phyloP scores from a whole-genome alignment of 768 basidiomycete species.

The Lactarius quietus region DNA sequence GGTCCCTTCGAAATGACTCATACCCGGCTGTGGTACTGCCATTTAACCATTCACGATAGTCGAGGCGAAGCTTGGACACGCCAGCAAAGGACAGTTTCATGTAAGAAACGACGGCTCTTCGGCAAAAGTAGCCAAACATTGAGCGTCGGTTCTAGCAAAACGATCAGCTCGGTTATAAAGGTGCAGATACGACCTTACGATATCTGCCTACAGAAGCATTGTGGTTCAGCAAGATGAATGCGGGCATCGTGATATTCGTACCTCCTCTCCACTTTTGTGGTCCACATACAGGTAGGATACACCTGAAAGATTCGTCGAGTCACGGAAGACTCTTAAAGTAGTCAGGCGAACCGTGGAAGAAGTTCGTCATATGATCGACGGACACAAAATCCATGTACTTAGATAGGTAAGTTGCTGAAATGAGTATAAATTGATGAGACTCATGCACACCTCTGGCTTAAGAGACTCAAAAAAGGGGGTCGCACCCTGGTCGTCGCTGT shows the following conservation, averaged over 20 bases:
- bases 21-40: conserved; percentile 50
- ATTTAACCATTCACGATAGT: conserved; percentile 62
- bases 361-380: conserved; percentile 59
- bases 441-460: conserved; percentile 17
- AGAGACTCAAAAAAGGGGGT: conserved; percentile 23
- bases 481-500: conserved; percentile 20
- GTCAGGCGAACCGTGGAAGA: conserved; percentile 39
- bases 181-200: conserved; percentile 18
- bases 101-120: conserved; percentile 72
- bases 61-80: conserved; percentile 58
- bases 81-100: conserved; percentile 73
- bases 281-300: conserved; percentile 26
- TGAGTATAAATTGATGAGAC: background rate
- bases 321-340: background rate
- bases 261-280: conserved; percentile 24
- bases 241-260: background rate
- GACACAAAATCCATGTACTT: conserved; percentile 50
- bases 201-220: conserved; percentile 12
- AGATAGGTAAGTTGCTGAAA: background rate
- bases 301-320: conserved; percentile 11
- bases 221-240: conserved; percentile 25
- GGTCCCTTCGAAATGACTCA: conserved; percentile 28
- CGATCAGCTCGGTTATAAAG: background rate
- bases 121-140: conserved; percentile 76
- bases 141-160: conserved; percentile 61